Evolutionary conservation across 495 filamentous ascomycete genomes (phyloP).

Genomic region (Entonaema liquescens): DNA sequence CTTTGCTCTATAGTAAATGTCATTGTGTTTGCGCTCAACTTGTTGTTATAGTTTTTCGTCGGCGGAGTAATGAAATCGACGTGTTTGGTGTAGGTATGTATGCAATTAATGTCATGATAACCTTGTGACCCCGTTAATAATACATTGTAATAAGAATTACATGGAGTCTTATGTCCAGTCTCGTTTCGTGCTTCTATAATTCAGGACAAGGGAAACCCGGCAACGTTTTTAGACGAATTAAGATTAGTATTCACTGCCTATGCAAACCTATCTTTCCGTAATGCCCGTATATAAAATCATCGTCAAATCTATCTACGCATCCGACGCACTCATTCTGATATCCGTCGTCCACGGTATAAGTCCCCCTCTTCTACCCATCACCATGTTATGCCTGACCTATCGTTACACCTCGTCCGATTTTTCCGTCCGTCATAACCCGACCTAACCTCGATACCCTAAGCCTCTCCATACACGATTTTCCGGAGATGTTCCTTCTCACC

Average conservation of each 20-base stretch:
- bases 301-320: background rate
- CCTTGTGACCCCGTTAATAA: too few species aligned
- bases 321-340: background rate
- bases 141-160: too few species aligned
- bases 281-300: background rate
- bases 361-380: background rate
- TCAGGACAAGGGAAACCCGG: background rate
- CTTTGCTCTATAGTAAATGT: constrained; percentile 1
- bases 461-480: constrained; percentile 59
- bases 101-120: background rate
- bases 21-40: background rate
- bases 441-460: constrained; percentile 9
- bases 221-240: background rate
- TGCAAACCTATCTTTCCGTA: background rate
- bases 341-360: background rate
- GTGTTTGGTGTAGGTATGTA: background rate
- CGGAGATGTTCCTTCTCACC: constrained; percentile 72
- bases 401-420: background rate
- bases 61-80: background rate
- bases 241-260: background rate
- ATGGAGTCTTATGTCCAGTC: background rate
- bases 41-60: background rate
- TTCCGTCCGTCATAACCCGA: background rate
- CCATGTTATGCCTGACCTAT: background rate
- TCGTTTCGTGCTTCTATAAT: background rate